A percentile compares a stretch with the other conserved stretches of the same genome.
Conservation (phyloP, 129 eudicot genomes). For the Arctium minus region DNA sequence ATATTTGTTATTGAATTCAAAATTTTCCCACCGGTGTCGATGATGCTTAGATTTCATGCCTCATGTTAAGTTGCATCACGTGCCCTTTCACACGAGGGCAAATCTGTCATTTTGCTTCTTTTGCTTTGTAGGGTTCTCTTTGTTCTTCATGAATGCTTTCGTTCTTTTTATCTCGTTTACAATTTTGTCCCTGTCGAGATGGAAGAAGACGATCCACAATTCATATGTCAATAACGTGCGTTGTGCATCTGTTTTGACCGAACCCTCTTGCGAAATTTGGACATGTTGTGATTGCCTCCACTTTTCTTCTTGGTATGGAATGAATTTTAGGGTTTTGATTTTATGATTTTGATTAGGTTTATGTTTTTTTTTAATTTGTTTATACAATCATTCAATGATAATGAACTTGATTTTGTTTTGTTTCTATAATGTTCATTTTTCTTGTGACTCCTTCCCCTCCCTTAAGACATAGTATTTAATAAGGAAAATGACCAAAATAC, state of each 20-base stretch:
- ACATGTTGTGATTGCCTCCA: background rate
- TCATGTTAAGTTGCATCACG: background rate
- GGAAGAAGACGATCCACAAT: background rate
- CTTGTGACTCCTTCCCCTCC: background rate
- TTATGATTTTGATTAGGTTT: background rate
- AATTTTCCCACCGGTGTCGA: background rate
- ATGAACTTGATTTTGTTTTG: background rate
- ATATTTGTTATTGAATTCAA: background rate
- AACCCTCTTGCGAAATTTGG: background rate
- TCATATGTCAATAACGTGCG: no score
- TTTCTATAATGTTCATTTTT: background rate
- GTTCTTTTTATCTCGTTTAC: background rate
- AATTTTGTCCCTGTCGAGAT: background rate
- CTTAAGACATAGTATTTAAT: background rate
- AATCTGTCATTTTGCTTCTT: background rate
- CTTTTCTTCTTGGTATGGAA: background rate
- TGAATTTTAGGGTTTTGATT: background rate
- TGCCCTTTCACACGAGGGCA: background rate
- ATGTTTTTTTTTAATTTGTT: background rate
- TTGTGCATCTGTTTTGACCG: background rate
- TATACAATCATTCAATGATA: background rate
- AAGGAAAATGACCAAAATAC: background rate
- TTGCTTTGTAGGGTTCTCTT: background rate
- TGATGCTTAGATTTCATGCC: background rate
- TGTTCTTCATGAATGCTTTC: background rate